Percentiles rank a stretch among this genome's conserved stretches.
These are phyloP conservation scores for Plasmodium sp. DNA, from an alignment of 169 alveolate genomes.

Conservation along the genomic window DNA sequence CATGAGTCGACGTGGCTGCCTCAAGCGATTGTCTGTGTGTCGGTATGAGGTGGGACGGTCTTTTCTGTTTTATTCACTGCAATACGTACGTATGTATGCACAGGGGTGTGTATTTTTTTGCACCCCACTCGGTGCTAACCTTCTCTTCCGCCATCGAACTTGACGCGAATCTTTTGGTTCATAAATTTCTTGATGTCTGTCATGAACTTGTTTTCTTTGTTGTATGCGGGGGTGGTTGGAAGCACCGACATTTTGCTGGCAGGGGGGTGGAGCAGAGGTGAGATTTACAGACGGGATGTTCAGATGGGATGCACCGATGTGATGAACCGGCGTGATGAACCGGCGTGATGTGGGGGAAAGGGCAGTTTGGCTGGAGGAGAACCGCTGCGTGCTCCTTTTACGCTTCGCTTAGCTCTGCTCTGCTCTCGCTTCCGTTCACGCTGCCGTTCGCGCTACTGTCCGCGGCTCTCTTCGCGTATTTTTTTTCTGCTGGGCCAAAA, in stretches of 20 bases:
- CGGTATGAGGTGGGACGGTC: background rate
- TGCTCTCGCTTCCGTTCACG: background rate
- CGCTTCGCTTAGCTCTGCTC: background rate
- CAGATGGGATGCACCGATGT: no score
- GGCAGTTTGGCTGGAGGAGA: background rate
- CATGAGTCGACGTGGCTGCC: background rate
- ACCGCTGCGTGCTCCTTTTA: background rate
- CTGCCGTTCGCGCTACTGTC: no score
- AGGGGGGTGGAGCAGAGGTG: background rate
- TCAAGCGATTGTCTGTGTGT: background rate
- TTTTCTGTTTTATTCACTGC: background rate
- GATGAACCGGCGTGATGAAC: no score
- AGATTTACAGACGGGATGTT: no score
- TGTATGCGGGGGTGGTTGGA: constrained; percentile 46
- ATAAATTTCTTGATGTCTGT: constrained; percentile 85
- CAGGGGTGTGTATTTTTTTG: background rate
- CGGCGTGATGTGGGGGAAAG: background rate
- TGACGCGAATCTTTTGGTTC: constrained; percentile 88
- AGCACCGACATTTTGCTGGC: constrained; percentile 51
- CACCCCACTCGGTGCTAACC: constrained; percentile 75
- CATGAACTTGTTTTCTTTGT: constrained; percentile 87
- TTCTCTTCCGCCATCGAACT: constrained; percentile 91
- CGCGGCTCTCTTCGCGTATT: background rate
- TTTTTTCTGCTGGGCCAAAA: background rate
- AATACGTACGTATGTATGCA: background rate